Conservation (phyloP, 2,329 filamentous ascomycete species). For the Endocalyx cinctus region DNA sequence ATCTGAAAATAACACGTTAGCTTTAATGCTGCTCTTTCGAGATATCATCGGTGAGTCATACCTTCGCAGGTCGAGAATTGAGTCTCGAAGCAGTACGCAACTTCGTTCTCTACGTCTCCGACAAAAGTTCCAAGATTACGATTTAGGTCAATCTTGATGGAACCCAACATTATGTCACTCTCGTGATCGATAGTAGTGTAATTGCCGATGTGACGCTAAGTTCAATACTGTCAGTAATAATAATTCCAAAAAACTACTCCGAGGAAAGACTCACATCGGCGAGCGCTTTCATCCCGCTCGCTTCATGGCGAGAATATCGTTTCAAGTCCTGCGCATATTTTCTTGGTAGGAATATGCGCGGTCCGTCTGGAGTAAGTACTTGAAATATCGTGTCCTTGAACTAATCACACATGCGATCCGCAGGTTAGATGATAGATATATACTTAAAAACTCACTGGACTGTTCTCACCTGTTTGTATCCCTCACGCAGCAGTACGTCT, state of each 20-base stretch:
- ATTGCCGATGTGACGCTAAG: slow-evolving; percentile 22
- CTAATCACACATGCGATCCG: slow-evolving; percentile 8
- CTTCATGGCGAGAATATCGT: slow-evolving; percentile 19
- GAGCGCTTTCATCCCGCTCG: slow-evolving; percentile 24
- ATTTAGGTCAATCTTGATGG: slow-evolving; percentile 24
- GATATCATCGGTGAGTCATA: slow-evolving; percentile 5
- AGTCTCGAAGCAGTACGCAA: slow-evolving; percentile 21
- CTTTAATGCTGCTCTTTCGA: neutral
- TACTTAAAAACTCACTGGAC: neutral
- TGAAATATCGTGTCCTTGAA: slow-evolving; percentile 24
- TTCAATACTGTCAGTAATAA: slow-evolving; percentile 2
- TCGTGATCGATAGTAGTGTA: slow-evolving; percentile 26
- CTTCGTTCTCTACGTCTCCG: slow-evolving; percentile 20
- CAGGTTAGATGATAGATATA: neutral
- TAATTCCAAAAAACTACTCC: neutral
- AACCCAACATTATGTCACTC: slow-evolving; percentile 23
- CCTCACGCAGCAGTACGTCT: slow-evolving; percentile 21
- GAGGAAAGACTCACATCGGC: slow-evolving; percentile 18
- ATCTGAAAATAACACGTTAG: slow-evolving; percentile 12
- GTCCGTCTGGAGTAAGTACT: slow-evolving; percentile 22
- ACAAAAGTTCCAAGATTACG: slow-evolving; percentile 23
- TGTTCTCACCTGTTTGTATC: slow-evolving; percentile 18
- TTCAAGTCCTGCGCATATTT: slow-evolving; percentile 22
- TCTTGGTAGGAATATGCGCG: slow-evolving; percentile 22
- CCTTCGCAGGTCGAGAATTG: slow-evolving; percentile 22